Evolutionary conservation across 139 green algal genomes (phyloP), one percentile per base, ranked within the genome.

Genomic region (Auxenochlorella pyrenoidosa): DNA sequence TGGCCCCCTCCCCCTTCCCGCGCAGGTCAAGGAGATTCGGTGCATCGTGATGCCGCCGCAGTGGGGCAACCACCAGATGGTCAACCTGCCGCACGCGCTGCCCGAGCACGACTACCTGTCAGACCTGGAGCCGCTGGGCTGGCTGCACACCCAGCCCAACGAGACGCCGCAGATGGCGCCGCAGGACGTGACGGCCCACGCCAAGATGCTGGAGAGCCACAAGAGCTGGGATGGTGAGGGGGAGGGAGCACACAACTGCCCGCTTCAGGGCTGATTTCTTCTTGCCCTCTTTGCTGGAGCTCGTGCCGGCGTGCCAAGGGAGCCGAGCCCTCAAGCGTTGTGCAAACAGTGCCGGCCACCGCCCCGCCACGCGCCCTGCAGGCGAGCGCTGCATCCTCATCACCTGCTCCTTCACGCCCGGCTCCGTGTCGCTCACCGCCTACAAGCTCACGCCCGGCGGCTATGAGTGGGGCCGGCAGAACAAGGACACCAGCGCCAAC

Each of bases 61-160:
- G 94, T 98, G 95, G 94, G 98, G 98, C 91, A 99, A 97, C 89
- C 98, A 99, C 93, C 90, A 96, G 79, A 78, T 91, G 85, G 97
- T 99, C 51, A 92, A 98, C 92, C 92, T 99, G 83, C 98, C 98
- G 16, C 51, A 81, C 34, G 63, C 63, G 28, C 91, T 99, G 79
- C 97, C 98, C 1, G 97, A 99, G 87, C 98, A 99, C 89, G 96
- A 98, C 78, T 98, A 99, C 91, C 94, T 99, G 85, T 85, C 90
- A 22, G 98, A 99, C 88, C 92, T 99, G 87, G 98, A 99, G 95
- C 98, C 98, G 26, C 95, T 99, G 40, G 98, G 98, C 40, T 99
- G 98, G 98, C 90, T 99, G 77, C 98, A 99, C 94, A 99, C 98
- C 19, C 97, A 99, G 94, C 98, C 98, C 73, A 98, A 98, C 90